Evolutionary conservation across 768 basidiomycete species (phyloP), one percentile per base, ranked within the genome.

Genomic region (Cubamyces lactineus): DNA sequence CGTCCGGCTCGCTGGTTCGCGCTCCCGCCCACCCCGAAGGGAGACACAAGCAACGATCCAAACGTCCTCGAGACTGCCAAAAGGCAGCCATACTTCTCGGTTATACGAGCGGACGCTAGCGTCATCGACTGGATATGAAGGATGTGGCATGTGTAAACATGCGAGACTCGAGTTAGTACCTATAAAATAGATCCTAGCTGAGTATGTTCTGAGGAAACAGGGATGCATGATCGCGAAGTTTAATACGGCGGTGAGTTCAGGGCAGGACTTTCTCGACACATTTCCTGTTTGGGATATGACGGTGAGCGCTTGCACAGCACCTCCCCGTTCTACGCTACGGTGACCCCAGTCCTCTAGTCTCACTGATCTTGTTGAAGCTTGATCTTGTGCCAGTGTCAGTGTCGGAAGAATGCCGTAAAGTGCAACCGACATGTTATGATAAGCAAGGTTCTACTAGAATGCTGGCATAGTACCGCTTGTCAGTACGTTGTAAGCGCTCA

Each of bases 161-260:
- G 75, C 75, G 69, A 76, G 73, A 76, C 75, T 74, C 75, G 69
- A 75, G 75, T 76, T 75, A 75, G 75, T 73, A 72, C 59, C 59
- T 60, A 60, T 60, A 60, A 53, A 60, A 60, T 60, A 60, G 59
- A 60, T 60, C 59, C 52, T 70, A 70, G 70, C 69, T 73, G 75
- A 75, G 74, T 75, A 76, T 76, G 73, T 73, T 76, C 75, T 76
- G 51, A 70, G 57, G 75, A 72, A 72, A 70, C 70, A 57, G 15
- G 11, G 42, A 19, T 26, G 34, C 54, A 51, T 30, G 40, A 24
- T 5, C 13, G 51, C 50, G 30, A 46, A 53, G 6, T 60, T 54
- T 61, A 54, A 48, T 54, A 30, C 24, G 52, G 53, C 52, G 59
- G 21, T 50, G 57, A 57, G 56, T 57, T 57, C 16, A 57, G 47